Conservation (phyloP, 352 stramenopile genomes). For the Globisporangium heterothallicum region DNA sequence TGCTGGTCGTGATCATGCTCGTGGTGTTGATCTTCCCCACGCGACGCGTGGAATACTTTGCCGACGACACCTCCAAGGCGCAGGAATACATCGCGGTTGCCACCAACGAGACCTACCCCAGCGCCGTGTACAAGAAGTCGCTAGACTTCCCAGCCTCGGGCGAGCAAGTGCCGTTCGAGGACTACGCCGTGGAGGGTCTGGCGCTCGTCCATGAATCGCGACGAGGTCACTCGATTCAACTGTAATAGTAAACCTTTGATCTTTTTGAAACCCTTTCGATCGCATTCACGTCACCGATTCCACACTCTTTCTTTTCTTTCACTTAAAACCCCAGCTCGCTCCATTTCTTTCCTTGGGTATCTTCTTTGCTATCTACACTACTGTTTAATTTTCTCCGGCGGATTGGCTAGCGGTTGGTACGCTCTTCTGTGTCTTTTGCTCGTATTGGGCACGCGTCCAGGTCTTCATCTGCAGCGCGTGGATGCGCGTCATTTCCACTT, state of each 20-base stretch:
- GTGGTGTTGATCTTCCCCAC: slow-evolving; percentile 25
- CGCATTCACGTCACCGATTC: too few relatives aligned
- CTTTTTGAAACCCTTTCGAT: too few relatives aligned
- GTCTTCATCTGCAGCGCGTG: slow-evolving; percentile 86
- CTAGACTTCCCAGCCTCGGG: slow-evolving; percentile 54
- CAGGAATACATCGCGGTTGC: slow-evolving; percentile 47
- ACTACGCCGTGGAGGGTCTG: slow-evolving; percentile 36
- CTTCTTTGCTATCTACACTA: not conserved
- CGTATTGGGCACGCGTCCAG: slow-evolving; percentile 77
- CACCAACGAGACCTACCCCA: slow-evolving; percentile 58
- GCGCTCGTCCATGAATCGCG: slow-evolving; percentile 4
- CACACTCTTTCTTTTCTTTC: too few relatives aligned
- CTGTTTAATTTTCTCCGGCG: slow-evolving; percentile 43
- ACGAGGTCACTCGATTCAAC: slow-evolving; percentile 1
- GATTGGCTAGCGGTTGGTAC: slow-evolving; percentile 36
- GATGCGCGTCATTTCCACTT: slow-evolving; percentile 81
- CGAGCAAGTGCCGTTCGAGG: slow-evolving; percentile 57
- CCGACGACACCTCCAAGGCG: slow-evolving; percentile 17
- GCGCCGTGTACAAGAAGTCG: slow-evolving; percentile 66
- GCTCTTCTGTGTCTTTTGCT: slow-evolving; percentile 71
- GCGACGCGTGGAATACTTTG: slow-evolving; percentile 23
- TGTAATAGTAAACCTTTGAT: slow-evolving; percentile 1
- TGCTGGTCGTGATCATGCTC: slow-evolving; percentile 18
- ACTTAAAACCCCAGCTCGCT: not conserved
- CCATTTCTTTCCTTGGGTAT: not conserved